A percentile compares a stretch with the other conserved stretches of the same genome.
Evolutionary conservation across 23 red algal species (phyloP).

Genomic region (Chondrus crispus): DNA sequence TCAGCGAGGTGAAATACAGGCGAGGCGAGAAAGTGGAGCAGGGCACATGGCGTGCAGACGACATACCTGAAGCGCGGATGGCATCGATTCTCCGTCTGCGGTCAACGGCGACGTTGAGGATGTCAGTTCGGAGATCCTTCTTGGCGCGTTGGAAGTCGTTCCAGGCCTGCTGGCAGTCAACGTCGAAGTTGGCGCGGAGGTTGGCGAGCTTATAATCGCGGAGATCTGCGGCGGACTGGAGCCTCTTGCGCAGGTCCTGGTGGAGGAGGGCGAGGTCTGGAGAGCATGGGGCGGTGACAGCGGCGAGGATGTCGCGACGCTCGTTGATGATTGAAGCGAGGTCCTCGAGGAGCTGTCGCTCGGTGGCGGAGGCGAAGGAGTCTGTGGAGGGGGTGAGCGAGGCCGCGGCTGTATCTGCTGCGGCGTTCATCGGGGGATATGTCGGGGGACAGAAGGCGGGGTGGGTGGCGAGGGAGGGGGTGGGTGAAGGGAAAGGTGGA

Average conservation of each 20-base stretch:
- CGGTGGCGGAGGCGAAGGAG: neutral
- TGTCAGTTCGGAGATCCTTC: neutral
- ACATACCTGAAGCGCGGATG: neutral
- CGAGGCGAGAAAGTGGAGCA: neutral
- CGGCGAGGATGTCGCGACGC: neutral
- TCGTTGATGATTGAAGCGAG: neutral
- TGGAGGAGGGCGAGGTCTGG: neutral
- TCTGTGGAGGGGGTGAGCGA: neutral
- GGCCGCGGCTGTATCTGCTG: neutral
- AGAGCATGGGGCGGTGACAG: neutral
- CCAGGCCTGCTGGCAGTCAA: slow-evolving; percentile 50
- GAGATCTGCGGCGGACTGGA: slow-evolving; percentile 20
- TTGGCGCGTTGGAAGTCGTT: slow-evolving; percentile 51
- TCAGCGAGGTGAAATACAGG: neutral
- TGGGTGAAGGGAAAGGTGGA: neutral
- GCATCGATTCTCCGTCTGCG: slow-evolving; percentile 17
- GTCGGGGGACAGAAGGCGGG: neutral
- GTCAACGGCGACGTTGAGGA: slow-evolving; percentile 9
- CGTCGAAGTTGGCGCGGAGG: slow-evolving; percentile 8
- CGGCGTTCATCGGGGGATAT: neutral
- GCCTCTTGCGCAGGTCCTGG: neutral
- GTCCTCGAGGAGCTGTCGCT: neutral
- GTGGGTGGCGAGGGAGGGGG: neutral
- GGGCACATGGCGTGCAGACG: neutral
- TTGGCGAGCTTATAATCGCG: slow-evolving; percentile 33